These are phyloP conservation scores for Pichia sp. DNA, from an alignment of 1,139 yeast species.

Conservation along the genomic window DNA sequence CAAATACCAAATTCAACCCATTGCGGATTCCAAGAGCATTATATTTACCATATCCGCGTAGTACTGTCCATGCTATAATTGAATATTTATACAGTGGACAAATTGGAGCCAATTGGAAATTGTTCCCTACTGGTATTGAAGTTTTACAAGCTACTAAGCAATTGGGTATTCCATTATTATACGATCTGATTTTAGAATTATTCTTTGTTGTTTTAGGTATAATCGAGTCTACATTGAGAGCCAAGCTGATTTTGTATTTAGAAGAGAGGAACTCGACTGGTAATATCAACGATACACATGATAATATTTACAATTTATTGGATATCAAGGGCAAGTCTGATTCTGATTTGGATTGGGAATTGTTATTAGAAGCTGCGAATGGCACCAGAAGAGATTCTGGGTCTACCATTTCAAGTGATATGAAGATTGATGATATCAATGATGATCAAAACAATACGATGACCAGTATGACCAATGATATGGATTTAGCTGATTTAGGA, in stretches of 20 bases:
- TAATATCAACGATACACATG: constrained; percentile 18
- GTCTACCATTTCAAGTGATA: constrained; percentile 13
- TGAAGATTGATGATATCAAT: constrained; percentile 5
- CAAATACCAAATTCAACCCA: constrained; percentile 7
- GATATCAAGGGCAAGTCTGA: constrained; percentile 44
- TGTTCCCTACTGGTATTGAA: constrained; percentile 67
- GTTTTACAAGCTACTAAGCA: constrained; percentile 59
- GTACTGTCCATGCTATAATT: constrained; percentile 60
- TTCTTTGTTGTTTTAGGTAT: constrained; percentile 67
- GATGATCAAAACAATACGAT: too few species aligned
- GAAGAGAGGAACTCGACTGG: constrained; percentile 11
- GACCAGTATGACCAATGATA: background rate
- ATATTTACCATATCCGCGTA: constrained; percentile 64
- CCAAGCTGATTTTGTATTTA: constrained; percentile 17
- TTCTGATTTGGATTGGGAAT: constrained; percentile 57
- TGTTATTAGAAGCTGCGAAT: constrained; percentile 47
- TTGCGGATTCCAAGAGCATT: constrained; percentile 55
- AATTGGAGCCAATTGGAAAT: constrained; percentile 68
- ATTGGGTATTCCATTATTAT: constrained; percentile 64
- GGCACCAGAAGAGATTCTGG: constrained; percentile 18
- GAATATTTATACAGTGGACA: constrained; percentile 80
- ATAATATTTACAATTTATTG: constrained; percentile 13
- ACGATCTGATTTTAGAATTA: constrained; percentile 66
- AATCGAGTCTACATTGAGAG: constrained; percentile 36
- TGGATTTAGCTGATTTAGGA: constrained; percentile 3